Conservation (phyloP, 257 asterid genomes). For the Nicotiana sylvestris region DNA sequence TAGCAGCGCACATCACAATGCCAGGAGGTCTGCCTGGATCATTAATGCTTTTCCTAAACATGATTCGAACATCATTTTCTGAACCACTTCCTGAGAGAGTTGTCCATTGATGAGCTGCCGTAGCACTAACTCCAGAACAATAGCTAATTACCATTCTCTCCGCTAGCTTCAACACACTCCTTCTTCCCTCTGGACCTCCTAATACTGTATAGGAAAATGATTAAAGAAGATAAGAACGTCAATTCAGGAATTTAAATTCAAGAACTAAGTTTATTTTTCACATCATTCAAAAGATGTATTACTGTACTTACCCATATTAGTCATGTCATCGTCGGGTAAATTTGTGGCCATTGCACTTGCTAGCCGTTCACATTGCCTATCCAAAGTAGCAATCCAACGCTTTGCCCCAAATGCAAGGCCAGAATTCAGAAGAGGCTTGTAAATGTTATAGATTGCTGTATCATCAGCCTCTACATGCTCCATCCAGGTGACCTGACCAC, state of each 20-base stretch:
- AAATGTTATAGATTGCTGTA: conserved; percentile 21
- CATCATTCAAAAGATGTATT: background rate
- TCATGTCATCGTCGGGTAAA: background rate
- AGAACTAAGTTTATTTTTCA: background rate
- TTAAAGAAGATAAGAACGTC: too few species aligned
- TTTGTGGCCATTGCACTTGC: conserved; percentile 3
- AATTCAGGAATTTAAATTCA: background rate
- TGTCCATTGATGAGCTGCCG: conserved; percentile 36
- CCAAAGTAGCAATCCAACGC: conserved; percentile 44
- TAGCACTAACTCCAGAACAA: conserved; percentile 25
- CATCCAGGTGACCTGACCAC: conserved; percentile 47
- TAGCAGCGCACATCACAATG: conserved; percentile 24
- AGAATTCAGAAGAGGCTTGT: conserved; percentile 32
- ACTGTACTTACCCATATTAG: conserved; percentile 7
- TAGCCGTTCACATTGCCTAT: conserved; percentile 38
- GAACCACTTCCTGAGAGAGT: conserved; percentile 23
- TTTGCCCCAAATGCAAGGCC: conserved; percentile 56
- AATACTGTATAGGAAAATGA: background rate
- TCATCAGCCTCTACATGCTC: conserved; percentile 50
- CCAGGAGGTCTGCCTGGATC: conserved; percentile 33
- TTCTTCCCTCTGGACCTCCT: conserved; percentile 16
- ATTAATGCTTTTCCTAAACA: conserved; percentile 33
- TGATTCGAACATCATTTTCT: conserved; percentile 25
- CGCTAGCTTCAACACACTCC: conserved; percentile 27
- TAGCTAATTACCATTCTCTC: conserved; percentile 36